These are phyloP conservation scores for Citrullus colocynthis DNA, from an alignment of 306 rosid species.

Conservation along the genomic window DNA sequence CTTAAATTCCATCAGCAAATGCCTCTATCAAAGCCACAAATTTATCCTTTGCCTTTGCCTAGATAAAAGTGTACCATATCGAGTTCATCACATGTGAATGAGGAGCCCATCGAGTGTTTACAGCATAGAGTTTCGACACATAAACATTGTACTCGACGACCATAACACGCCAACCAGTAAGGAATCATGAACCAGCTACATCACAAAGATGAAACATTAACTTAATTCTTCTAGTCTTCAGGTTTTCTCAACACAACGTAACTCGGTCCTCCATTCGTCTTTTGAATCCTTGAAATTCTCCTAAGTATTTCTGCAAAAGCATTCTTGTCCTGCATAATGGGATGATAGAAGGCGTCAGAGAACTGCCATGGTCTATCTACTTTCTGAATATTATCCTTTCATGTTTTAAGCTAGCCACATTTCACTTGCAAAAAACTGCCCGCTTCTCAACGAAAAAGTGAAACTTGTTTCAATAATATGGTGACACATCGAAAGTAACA, in stretches of 20 bases:
- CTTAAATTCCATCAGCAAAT: background rate
- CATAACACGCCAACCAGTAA: background rate
- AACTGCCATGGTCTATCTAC: background rate
- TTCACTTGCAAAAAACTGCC: background rate
- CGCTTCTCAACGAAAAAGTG: background rate
- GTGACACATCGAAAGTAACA: no score
- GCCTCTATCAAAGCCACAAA: background rate
- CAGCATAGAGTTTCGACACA: background rate
- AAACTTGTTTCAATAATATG: background rate
- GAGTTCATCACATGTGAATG: background rate
- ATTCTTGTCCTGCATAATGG: constrained; percentile 59
- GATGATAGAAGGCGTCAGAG: background rate
- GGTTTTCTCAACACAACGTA: constrained; percentile 54
- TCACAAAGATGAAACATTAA: background rate
- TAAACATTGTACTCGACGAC: background rate
- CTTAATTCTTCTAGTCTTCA: background rate
- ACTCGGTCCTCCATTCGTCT: constrained; percentile 56
- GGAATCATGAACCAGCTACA: background rate
- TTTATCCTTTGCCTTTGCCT: background rate
- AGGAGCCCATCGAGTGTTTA: background rate
- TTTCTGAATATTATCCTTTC: background rate
- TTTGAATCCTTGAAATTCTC: constrained; percentile 85
- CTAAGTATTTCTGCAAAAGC: constrained; percentile 81
- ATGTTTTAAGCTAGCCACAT: background rate
- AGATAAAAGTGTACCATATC: background rate